Percentiles rank a stretch among this genome's conserved stretches.
Evolutionary conservation across 2,329 filamentous ascomycete species (phyloP).

Genomic region (Diplocarpon rosae): DNA sequence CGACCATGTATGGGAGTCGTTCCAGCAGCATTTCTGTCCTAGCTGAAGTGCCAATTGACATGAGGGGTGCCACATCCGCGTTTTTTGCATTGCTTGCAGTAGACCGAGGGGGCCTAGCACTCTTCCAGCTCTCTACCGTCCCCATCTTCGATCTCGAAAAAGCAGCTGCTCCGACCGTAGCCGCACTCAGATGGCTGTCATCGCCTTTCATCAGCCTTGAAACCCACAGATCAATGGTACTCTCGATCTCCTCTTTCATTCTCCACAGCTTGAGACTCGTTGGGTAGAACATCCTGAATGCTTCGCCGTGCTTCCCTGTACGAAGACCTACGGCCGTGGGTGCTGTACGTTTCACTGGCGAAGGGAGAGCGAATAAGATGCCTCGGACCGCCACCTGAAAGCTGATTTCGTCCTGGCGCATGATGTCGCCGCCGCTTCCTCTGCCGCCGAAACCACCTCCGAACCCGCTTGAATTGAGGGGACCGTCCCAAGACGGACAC

Average conservation of each 20-base stretch:
- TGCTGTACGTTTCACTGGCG: conserved; percentile 66
- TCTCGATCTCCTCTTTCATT: conserved; percentile 70
- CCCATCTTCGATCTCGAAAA: conserved; percentile 36
- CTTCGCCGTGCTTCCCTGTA: conserved; percentile 40
- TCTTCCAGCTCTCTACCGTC: conserved; percentile 28
- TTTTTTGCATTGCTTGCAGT: conserved; percentile 18
- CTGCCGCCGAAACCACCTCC: conserved; percentile 35
- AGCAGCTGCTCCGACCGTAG: conserved; percentile 37
- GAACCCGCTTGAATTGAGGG: conserved; percentile 51
- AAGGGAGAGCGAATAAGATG: conserved; percentile 72
- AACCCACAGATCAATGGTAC: conserved; percentile 59
- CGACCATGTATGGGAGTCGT: conserved; percentile 72
- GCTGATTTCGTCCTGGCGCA: conserved; percentile 87
- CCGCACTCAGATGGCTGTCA: conserved; percentile 25
- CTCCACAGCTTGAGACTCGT: conserved; percentile 75
- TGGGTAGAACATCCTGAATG: conserved; percentile 88
- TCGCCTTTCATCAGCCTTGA: conserved; percentile 48
- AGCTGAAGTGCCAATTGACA: conserved; percentile 51
- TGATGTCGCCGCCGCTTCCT: conserved; percentile 55
- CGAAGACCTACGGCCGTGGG: conserved; percentile 26
- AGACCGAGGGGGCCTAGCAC: conserved; percentile 2
- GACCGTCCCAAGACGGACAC: conserved; percentile 58
- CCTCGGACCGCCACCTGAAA: conserved; percentile 87
- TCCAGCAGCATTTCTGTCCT: conserved; percentile 71
- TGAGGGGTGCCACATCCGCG: conserved; percentile 30